Base-by-base conservation (phyloP, 1,139 yeast species). In the Diutina sp. region DNA sequence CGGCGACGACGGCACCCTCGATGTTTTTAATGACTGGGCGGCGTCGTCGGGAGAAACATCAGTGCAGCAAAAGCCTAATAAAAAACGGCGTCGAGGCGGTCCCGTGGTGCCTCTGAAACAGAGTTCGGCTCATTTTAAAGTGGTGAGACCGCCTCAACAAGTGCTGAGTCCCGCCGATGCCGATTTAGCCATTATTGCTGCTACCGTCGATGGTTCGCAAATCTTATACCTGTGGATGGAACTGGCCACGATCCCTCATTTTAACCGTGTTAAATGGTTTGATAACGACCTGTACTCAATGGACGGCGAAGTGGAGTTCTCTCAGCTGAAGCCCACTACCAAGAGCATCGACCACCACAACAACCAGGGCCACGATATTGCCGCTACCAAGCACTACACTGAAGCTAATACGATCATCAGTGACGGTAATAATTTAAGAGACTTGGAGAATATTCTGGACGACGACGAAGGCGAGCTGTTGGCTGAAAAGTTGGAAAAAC, bases 201-300 rank as follows among this genome's bases (percentile, higher is more conserved):
- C 60, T 25, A 25, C 58, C 16, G 66, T 72, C 2, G 74, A 25
- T 28, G 69, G 72, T 55, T 76, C 72, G 54, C 61, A 69, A 16
- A 60, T 89, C 32, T 58, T 69, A 74, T 18, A 67, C 84, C 71
- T 84, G 1, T 90, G 96, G 95, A 70, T 86, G 55, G 96, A 90
- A 67, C 82, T 80, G 60, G 86, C 87, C 8, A 76, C 78, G 25
- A 70, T 82, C 16, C 85, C 93, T 16, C 78, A 77, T 56, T 85
- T 87, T 65, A 91, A 87, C 57, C 71, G 77, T 5, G 62, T 84
- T 29, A 71, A 72, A 58, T 84, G 91, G 87, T 57, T 70, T 16
- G 76, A 70, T 51, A 79, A 74, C 29, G 48, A 28, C 16, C 6
- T 28, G 1, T 61, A 63, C 4, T 60, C 61, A n/a, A 59, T 76